Base-by-base conservation (phyloP, 257 asterid species). In the Solanum sejunctum region DNA sequence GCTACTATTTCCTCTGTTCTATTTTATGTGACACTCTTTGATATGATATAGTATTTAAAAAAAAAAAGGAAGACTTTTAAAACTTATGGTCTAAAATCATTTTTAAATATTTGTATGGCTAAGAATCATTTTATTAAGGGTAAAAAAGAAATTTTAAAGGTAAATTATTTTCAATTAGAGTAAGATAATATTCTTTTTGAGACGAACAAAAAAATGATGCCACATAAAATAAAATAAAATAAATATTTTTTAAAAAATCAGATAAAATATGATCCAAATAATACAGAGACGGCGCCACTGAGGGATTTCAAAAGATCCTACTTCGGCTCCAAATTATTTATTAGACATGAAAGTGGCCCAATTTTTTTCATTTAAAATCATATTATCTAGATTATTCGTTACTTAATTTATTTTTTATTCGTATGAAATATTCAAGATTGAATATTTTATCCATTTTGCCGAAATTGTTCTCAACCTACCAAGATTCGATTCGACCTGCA, bases 181-280 rank as follows among this genome's bases (percentile, higher is more conserved):
- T 32, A 32, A 32, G 3, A 3, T 32, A 3, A 32, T 3, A 2
- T 32, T 32, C 0, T 32, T 32, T 32, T 32, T 32, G 0, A 0
- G 32, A 32, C 36, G 36, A 0, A 32, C 0, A 32, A 32, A 32
- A 32, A 32, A 32, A 32, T 0, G 0, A 0, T 32, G 3, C 0
- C 36, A 32, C 36, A 28, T 28, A 28, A 28, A 1, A 1, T 28
- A 3, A 0, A 0, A 28, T 3, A 3, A 0, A 32, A 0, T 3
- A 3, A 32, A 32, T 32, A 32, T 32, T 32, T 32, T 12, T 15
- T 5, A 3, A 28, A 7, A 13, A 13, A 2, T 60, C 2, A 10
- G 28, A 39, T 70, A 70, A 70, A 70, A 70, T 39, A 39, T 39
- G 52, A 70, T 39, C 17, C 78, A 70, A 70, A 70, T 39, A 70